Base-by-base conservation (phyloP, 495 filamentous ascomycete species). In the Cercophora samala region DNA sequence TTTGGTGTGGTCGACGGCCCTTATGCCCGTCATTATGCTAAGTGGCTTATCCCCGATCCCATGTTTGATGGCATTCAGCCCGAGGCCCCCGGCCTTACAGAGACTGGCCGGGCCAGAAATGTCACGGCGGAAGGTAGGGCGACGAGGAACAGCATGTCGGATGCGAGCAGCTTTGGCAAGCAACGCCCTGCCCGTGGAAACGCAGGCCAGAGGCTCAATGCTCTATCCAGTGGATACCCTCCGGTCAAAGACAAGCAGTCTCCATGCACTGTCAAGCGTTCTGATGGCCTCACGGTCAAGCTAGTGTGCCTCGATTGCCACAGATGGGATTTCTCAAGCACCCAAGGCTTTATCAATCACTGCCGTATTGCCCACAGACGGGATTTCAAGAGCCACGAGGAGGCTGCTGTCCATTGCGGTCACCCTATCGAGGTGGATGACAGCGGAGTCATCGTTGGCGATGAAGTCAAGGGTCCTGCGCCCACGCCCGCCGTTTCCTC, bases 321-420 rank as follows among this genome's bases (percentile, higher is more conserved):
- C 54, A 83, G 92, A 64, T 90, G 89, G 78, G 90, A 97, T 74
- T 98, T 97, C 76, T 93, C 90, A 56, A 97, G 93, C 76, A 92
- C 92, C 1, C 95, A 99, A 76, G 95, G 95, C 2, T 98, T 99
- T 73, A 94, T 99, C 80, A 99, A 99, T 70, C 95, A 99, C 72
- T 97, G 93, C 72, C 93, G 95, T 54, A 97, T 99, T 65, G 92
- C 93, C 9, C 95, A 99, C 77, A 89, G 88, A 66, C 85, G 92
- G 60, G 92, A 93, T 62, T 97, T 91, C 80, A 90, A 92, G 72
- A 97, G 92, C 72, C 95, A 99, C 72, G 93, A 97, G 73, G 92
- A 91, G 63, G 95, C 95, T 54, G 95, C 95, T n/a, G 82, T 92
- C 42, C 91, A 90, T 23, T 94, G 91, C 63, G 95, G 95, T 32